Evolutionary conservation across 1,284 basidiomycete species (phyloP), one percentile per base, ranked within the genome.

Genomic region (Singerocomus rubriflavus): DNA sequence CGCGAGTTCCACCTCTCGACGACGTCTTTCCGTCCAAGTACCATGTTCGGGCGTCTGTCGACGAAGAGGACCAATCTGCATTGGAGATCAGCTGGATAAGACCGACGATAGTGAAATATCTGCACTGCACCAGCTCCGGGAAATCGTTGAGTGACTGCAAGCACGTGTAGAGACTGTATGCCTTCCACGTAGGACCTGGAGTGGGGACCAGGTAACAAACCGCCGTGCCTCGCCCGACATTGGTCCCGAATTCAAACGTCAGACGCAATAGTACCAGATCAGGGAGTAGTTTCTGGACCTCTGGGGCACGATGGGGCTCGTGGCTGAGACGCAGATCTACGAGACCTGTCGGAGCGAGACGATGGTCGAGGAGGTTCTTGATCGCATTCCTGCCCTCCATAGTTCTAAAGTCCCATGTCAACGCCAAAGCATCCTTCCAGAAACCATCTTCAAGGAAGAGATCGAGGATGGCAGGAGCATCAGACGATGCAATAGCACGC

Each of bases 61-160:
- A n/a, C 67, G 65, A 11, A 60, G 55, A 26, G 53, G 35, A 5
- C 66, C 62, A 10, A 58, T 11, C 67, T 66, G 33, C 4, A 27
- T 14, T 13, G 3, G 1, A 6, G 8, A 46, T 62, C 34, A 60
- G 42, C 16, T 26, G 7, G 29, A 21, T 9, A 5, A 11, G 7
- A 38, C 25, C 2, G 3, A 34, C 6, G 4, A 10, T 0, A 31
- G 16, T 1, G 4, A 4, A 21, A 21, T 21, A 8, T 25, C 10
- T 2, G 11, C 1, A 41, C 44, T 25, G 17, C 21, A 67, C 63
- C 54, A 62, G 46, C 25, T 78, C 77, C 0, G 75, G 73, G 55
- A 71, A 70, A 25, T 67, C 79, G 36, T 76, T 68, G 39, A 83
- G 67, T 14, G 69, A 71, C 34, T 80, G 75, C 30, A 82, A 66